Base-by-base conservation (phyloP, 768 basidiomycete genomes). In the Hygrocybe coccinea region DNA sequence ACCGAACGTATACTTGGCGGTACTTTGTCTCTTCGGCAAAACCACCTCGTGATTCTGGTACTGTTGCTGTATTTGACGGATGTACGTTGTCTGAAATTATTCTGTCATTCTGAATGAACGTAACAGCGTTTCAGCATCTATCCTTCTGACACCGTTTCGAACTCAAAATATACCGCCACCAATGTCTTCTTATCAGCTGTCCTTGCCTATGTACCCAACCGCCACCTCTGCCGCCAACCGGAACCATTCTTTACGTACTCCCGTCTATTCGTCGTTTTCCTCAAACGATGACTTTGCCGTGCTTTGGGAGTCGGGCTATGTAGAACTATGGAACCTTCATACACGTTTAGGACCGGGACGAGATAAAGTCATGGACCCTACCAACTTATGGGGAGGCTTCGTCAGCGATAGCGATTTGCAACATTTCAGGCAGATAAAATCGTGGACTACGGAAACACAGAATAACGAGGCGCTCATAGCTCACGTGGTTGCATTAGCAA, bases 121-220 rank as follows among this genome's bases (percentile, higher is more conserved):
- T 14, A 41, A 38, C 17, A 3, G n/a, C 33, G 5, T 48, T 50
- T 46, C 15, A 95, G 94, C 82, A 2, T 76, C 74, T 19, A 72
- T 91, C 54, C 80, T 95, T 2, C 74, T 99, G 38, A 99, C 95
- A 2, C 90, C 97, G 14, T 98, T 98, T 79, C 82, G 94, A 38
- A 81, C 83, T 0, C 91, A 95, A 71, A 97, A 97, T 65, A 81
- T 95, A 4, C 97, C 95, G n/a, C 97, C 97, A n/a, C 97, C 97
- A 0, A 95, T 97, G 92, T 89, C 86, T 1, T 86, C 91, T 1
- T 76, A 79, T 57, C 70, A 76, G 57, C 72, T 81, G 10, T 35
- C 65, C 0, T 55, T 76, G 14, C 55, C 57, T 12, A 62, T 69
- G 9, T 44, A 62, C 11, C 57, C 67, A 35, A 15, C 52, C 10